A percentile compares a stretch with the other conserved stretches of the same genome.
Conservation (phyloP, 192 early-diverging fungal genomes). For the Podila epicladia region DNA sequence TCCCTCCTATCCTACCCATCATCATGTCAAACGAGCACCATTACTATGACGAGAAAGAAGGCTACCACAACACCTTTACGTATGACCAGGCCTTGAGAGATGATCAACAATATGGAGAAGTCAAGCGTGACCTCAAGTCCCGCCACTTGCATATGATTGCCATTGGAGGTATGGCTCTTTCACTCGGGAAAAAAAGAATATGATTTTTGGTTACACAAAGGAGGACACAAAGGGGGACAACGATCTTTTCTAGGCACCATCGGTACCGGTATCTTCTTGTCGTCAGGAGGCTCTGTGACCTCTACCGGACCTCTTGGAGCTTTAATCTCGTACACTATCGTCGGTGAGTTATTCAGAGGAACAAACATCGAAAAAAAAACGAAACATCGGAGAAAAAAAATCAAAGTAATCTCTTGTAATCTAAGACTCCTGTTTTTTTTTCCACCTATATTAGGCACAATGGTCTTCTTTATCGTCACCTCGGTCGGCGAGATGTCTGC, state of each 20-base stretch:
- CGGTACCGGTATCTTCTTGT: conserved; percentile 81
- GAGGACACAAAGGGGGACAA: background rate
- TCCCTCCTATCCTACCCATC: background rate
- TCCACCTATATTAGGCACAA: conserved; percentile 57
- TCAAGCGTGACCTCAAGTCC: conserved; percentile 68
- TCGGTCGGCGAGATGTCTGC: conserved; percentile 88
- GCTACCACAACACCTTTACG: background rate
- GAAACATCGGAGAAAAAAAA: no score
- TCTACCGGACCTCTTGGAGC: conserved; percentile 80
- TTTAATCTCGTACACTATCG: conserved; percentile 71
- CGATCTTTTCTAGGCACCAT: conserved; percentile 3
- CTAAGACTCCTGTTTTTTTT: no score
- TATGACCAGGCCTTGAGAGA: background rate
- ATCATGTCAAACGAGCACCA: background rate
- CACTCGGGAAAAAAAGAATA: background rate
- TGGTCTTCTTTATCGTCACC: conserved; percentile 74
- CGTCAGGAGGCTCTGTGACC: conserved; percentile 74
- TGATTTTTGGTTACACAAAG: background rate
- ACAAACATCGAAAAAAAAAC: background rate
- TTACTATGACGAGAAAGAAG: background rate
- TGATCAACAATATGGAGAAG: background rate
- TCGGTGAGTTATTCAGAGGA: background rate
- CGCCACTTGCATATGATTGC: conserved; percentile 77
- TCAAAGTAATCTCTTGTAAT: no score
- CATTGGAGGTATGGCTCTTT: conserved; percentile 61